Percentiles rank a stretch among this genome's conserved stretches.
phyloP scores from a whole-genome alignment of 2,329 filamentous ascomycete species.

The Chaetomiaceae sp. region DNA sequence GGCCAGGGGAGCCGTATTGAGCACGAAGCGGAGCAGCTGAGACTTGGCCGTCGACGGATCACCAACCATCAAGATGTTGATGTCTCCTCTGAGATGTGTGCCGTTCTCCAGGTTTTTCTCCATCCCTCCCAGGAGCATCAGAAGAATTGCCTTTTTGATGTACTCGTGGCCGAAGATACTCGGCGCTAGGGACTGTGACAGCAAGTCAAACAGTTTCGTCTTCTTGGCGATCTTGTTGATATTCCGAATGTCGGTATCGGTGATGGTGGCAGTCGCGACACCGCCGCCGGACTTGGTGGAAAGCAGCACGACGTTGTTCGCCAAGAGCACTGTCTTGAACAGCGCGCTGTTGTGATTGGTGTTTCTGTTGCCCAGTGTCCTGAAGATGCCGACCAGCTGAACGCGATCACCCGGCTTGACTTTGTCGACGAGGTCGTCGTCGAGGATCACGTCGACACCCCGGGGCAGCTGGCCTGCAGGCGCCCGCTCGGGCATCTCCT shows the following conservation, averaged over 20 bases:
- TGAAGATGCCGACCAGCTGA: conserved; percentile 93
- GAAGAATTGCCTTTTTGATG: conserved; percentile 94
- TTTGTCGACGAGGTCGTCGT: conserved; percentile 91
- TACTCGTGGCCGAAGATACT: conserved; percentile 97
- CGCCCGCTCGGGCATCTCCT: conserved; percentile 97
- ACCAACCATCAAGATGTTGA: conserved; percentile 99
- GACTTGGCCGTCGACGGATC: conserved; percentile 98
- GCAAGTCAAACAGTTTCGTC: conserved; percentile 83
- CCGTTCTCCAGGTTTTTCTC: conserved; percentile 99
- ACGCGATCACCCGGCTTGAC: conserved; percentile 95
- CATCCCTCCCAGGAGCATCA: conserved; percentile 92
- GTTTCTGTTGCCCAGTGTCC: conserved; percentile 91
- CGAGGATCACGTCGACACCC: conserved; percentile 92
- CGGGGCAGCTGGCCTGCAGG: conserved; percentile 92
- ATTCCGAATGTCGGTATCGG: conserved; percentile 94
- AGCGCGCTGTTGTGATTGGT: conserved; percentile 84
- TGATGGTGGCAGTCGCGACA: conserved; percentile 86
- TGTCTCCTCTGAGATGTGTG: conserved; percentile 95
- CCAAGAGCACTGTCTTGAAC: conserved; percentile 89
- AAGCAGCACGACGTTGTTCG: conserved; percentile 90
- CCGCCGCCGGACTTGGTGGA: conserved; percentile 96
- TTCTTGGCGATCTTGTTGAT: conserved; percentile 98
- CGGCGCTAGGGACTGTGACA: conserved; percentile 90
- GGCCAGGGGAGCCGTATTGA: conserved; percentile 92
- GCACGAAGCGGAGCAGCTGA: conserved; percentile 91